A percentile compares a stretch with the other conserved stretches of the same genome.
These are phyloP conservation scores for Papiliotrema terrestris DNA, from an alignment of 1,284 basidiomycete genomes.

Conservation along the genomic window DNA sequence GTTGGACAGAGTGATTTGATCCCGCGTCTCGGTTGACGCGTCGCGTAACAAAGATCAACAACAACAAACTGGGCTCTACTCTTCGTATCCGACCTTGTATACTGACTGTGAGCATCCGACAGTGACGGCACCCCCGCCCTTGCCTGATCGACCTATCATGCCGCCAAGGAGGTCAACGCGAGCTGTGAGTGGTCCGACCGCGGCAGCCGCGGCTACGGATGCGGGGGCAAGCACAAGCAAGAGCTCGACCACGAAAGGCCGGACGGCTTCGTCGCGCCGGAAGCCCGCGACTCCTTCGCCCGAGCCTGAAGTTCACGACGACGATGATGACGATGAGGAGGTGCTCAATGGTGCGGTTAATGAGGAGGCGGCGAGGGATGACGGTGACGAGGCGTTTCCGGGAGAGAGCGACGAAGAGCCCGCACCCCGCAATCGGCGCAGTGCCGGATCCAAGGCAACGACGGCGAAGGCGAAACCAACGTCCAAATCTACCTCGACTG, in stretches of 20 bases:
- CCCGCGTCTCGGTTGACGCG: neutral
- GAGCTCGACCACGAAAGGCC: neutral
- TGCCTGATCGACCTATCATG: neutral
- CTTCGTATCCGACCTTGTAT: too few relatives aligned
- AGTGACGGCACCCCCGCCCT: too few relatives aligned
- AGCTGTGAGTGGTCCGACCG: neutral
- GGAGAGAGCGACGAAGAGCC: constrained; percentile 8
- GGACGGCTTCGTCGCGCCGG: neutral
- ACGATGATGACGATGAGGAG: neutral
- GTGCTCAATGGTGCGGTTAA: too few relatives aligned
- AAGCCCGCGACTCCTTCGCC: neutral
- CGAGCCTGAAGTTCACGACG: neutral
- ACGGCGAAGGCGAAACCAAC: neutral
- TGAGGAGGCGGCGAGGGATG: constrained; percentile 1
- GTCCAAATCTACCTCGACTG: constrained; percentile 1
- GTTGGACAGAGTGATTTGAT: neutral
- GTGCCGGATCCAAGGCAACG: too few relatives aligned
- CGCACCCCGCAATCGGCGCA: neutral
- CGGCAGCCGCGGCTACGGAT: neutral
- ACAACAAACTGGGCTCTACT: neutral
- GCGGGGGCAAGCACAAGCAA: neutral
- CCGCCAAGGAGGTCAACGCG: neutral
- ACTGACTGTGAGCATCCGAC: too few relatives aligned
- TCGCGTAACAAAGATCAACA: neutral
- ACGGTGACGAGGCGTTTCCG: constrained; percentile 16